These are phyloP conservation scores for Penicillium concentricum DNA, from an alignment of 2,329 filamentous ascomycete species.

Conservation along the genomic window DNA sequence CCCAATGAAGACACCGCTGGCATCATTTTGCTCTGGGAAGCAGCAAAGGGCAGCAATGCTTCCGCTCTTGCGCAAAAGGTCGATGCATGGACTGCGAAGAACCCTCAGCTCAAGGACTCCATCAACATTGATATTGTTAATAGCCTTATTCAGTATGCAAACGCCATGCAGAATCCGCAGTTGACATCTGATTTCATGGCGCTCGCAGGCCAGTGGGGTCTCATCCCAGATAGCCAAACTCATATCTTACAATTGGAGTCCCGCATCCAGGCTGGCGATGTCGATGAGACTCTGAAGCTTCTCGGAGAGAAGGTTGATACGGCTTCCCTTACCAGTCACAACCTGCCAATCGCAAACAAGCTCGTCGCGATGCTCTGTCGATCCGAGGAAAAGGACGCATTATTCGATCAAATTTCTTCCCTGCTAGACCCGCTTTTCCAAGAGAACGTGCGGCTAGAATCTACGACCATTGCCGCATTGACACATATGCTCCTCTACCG, in stretches of 20 bases:
- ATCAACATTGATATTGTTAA: constrained; percentile 76
- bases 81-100: constrained; percentile 58
- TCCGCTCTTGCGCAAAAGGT: constrained; percentile 74
- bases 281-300: constrained; percentile 59
- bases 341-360: constrained; percentile 65
- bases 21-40: constrained; percentile 71
- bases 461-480: constrained; percentile 72
- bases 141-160: constrained; percentile 68
- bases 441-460: constrained; percentile 66
- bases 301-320: constrained; percentile 56
- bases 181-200: constrained; percentile 71
- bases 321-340: constrained; percentile 55
- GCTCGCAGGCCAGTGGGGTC: constrained; percentile 63
- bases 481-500: constrained; percentile 71
- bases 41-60: constrained; percentile 67
- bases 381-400: constrained; percentile 51
- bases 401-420: constrained; percentile 70
- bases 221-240: constrained; percentile 68
- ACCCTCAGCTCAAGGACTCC: constrained; percentile 44
- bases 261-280: constrained; percentile 68
- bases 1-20: constrained; percentile 65
- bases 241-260: constrained; percentile 74
- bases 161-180: constrained; percentile 66
- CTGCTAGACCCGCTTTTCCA: constrained; percentile 72
- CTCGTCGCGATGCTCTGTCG: constrained; percentile 69